Percentiles rank a stretch among this genome's conserved stretches.
phyloP scores from a whole-genome alignment of 2,329 filamentous ascomycete genomes.

The Colletotrichum orbiculare region DNA sequence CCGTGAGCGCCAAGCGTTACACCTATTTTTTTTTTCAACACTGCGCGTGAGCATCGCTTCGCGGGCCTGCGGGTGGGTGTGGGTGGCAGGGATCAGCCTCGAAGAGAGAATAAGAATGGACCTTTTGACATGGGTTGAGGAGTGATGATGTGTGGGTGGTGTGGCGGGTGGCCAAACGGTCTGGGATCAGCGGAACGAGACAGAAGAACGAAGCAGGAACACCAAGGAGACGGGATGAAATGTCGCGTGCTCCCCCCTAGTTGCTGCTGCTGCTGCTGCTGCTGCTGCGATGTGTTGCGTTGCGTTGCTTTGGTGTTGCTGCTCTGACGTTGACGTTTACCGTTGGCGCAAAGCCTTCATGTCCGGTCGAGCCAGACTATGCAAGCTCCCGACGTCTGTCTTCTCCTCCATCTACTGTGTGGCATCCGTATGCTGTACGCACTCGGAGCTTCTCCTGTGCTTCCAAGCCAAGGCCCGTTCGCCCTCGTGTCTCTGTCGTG shows the following conservation, averaged over 20 bases:
- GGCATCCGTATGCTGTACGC: neutral
- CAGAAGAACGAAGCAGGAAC: slow-evolving; percentile 7
- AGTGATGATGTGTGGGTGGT: neutral
- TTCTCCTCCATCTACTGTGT: neutral
- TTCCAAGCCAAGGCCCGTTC: slow-evolving; percentile 20
- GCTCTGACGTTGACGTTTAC: slow-evolving; percentile 15
- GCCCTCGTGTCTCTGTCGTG: neutral
- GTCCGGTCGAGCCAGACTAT: slow-evolving; percentile 21
- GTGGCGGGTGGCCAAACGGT: slow-evolving; percentile 7
- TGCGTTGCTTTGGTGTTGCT: slow-evolving; percentile 10
- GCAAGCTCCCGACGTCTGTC: neutral
- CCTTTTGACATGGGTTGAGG: neutral
- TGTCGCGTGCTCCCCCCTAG: slow-evolving; percentile 29
- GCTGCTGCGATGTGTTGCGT: neutral
- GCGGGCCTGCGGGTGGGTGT: neutral
- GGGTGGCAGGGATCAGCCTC: neutral
- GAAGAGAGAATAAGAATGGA: neutral
- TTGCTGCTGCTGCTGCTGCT: neutral
- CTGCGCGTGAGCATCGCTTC: neutral
- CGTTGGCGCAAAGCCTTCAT: neutral
- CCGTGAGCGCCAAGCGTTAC: slow-evolving; percentile 31
- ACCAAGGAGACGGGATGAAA: slow-evolving; percentile 22
- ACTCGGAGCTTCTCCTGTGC: slow-evolving; percentile 11
- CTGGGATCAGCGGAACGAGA: slow-evolving; percentile 11
- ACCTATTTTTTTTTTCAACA: neutral